Base-by-base conservation (phyloP, 371 early-diverging fungal genomes). In the Neoconidiobolus thromboides region DNA sequence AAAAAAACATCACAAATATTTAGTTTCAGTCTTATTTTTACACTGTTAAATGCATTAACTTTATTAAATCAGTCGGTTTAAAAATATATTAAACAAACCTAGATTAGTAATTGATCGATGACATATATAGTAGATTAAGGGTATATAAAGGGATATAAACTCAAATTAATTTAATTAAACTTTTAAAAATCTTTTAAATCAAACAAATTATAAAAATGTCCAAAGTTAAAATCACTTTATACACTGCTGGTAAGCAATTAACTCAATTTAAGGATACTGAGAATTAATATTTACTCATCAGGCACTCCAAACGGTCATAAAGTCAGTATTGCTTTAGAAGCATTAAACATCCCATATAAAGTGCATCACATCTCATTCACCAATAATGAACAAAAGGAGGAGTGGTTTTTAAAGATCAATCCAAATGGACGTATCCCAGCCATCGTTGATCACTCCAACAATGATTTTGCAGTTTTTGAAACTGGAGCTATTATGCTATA, bases 401-500 rank as follows among this genome's bases (percentile, higher is more conserved):
- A 69, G 14, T 74, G 74, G 73, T 75, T 72, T 60, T 61, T 75
- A 52, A 74, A 73, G 69, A 70, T 78, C 60, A 73, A 73, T 62
- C 78, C 78, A 37, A 74, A 76, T 62, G 74, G 76, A 46, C 71
- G 44, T 54, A 41, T 57, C 15, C 74, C 75, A 43, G 72, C 76
- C 39, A 70, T 77, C 44, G 69, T 70, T 4, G 74, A 74, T 60
- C 65, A 68, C 55, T 57, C 57, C 43, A 62, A 64, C 48, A 66
- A 65, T 51, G 73, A 74, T 61, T 75, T 76, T 61, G 38, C 62
- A 39, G 75, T 77, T 6, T 74, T 75, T 58, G 78, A 77, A 60
- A 63, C 64, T 39, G 76, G 75, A 12, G 78, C 78, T 7, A 77
- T 77, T 50, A 61, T 77, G 57, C 58, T 73, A n/a, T 77, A 75